These are phyloP conservation scores for Cercospora sp. DNA, from an alignment of 2,329 filamentous ascomycete genomes.

Conservation along the genomic window DNA sequence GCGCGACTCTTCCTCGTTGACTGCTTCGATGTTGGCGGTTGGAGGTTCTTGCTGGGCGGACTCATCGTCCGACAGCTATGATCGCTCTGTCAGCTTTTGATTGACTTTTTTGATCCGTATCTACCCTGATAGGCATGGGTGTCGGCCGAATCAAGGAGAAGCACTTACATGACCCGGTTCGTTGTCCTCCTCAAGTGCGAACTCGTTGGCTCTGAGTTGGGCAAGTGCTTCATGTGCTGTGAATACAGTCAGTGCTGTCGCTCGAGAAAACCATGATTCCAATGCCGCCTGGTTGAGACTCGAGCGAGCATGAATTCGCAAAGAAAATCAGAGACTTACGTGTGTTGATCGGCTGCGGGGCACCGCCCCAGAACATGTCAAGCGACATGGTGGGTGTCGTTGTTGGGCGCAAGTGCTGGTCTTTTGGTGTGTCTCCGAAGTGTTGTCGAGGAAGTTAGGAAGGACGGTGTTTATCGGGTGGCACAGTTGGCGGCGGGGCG, in stretches of 20 bases:
- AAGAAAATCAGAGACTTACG: conserved; percentile 15
- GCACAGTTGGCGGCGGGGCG: not conserved
- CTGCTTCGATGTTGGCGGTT: conserved; percentile 17
- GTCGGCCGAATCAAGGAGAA: not conserved
- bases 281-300: not conserved
- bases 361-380: conserved; percentile 26
- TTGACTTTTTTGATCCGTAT: not conserved
- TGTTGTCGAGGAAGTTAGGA: not conserved
- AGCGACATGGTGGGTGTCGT: conserved; percentile 12
- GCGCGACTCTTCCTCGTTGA: not conserved
- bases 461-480: not conserved
- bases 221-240: conserved; percentile 5
- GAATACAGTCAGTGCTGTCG: not conserved
- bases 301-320: not conserved
- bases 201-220: conserved; percentile 6
- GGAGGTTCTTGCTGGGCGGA: conserved; percentile 23
- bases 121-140: not conserved
- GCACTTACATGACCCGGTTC: conserved; percentile 16
- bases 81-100: conserved; percentile 11
- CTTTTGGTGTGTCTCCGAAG: not conserved
- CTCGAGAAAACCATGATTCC: not conserved
- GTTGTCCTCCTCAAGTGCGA: conserved; percentile 7
- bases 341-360: conserved; percentile 17
- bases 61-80: conserved; percentile 24
- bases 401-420: not conserved